phyloP scores from a whole-genome alignment of 805 yeast genomes.

The Candida ortonii region DNA sequence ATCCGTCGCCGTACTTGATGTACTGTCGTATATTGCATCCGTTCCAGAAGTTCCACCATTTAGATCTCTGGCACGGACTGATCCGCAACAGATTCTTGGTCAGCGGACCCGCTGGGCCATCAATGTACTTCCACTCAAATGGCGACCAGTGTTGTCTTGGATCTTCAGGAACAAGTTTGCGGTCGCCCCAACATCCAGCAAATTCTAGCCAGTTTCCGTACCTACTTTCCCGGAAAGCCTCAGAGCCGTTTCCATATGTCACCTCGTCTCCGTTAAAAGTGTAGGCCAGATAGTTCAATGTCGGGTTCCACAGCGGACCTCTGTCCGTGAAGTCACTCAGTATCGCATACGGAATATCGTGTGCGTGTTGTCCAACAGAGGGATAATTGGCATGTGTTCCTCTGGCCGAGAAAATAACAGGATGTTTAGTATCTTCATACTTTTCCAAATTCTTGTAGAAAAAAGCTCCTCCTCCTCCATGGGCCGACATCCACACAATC shows the following conservation, averaged over 20 bases:
- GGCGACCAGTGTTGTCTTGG: constrained; percentile 83
- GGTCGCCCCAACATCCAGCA: constrained; percentile 90
- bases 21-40: constrained; percentile 77
- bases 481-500: constrained; percentile 95
- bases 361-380: constrained; percentile 93
- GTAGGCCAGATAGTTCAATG: constrained; percentile 76
- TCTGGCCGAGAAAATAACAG: constrained; percentile 83
- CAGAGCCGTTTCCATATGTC: constrained; percentile 45
- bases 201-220: constrained; percentile 79
- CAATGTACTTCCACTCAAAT: constrained; percentile 85
- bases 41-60: constrained; percentile 90
- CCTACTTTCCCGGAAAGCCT: constrained; percentile 48
- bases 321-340: constrained; percentile 91
- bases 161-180: constrained; percentile 60
- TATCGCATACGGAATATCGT: constrained; percentile 90
- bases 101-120: constrained; percentile 92
- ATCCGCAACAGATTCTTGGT: constrained; percentile 67
- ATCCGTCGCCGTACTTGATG: constrained; percentile 78
- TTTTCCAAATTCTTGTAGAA: constrained; percentile 73
- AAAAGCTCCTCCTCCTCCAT: constrained; percentile 95
- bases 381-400: constrained; percentile 98
- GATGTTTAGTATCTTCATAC: constrained; percentile 46
- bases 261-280: constrained; percentile 63
- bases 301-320: constrained; percentile 95
- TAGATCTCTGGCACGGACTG: constrained; percentile 75